These are phyloP conservation scores for Penicillium nucicola DNA, from an alignment of 495 filamentous ascomycete genomes.

Conservation along the genomic window DNA sequence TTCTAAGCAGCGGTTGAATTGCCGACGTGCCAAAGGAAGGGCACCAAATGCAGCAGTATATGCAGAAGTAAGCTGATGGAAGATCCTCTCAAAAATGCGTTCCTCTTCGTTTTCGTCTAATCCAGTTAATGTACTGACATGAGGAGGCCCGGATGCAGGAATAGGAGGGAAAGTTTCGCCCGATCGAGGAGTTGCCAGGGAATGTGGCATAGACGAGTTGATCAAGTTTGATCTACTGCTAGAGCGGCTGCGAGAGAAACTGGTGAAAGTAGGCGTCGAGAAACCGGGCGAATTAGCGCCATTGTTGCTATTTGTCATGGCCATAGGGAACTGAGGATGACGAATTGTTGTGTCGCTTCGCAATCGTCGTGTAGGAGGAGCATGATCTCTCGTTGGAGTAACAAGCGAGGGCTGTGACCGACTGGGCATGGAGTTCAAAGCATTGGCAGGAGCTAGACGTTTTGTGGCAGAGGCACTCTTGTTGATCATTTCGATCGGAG, in stretches of 20 bases:
- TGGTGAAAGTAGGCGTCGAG: slow-evolving; percentile 29
- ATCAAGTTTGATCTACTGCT: slow-evolving; percentile 49
- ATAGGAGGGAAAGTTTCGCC: slow-evolving; percentile 72
- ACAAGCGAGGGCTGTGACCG: slow-evolving; percentile 48
- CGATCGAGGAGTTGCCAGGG: slow-evolving; percentile 67
- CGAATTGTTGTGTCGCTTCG: slow-evolving; percentile 64
- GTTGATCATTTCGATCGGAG: slow-evolving; percentile 20
- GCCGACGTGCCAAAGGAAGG: slow-evolving; percentile 60
- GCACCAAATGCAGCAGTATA: slow-evolving; percentile 64
- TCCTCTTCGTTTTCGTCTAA: slow-evolving; percentile 71
- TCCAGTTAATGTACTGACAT: slow-evolving; percentile 51
- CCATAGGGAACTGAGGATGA: slow-evolving; percentile 44
- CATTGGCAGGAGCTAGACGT: slow-evolving; percentile 24
- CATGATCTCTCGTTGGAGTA: slow-evolving; percentile 60
- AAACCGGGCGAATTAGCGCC: slow-evolving; percentile 35
- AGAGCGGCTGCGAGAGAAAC: slow-evolving; percentile 44
- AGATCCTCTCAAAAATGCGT: slow-evolving; percentile 76
- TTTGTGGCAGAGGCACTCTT: slow-evolving; percentile 25
- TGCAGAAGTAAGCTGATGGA: slow-evolving; percentile 63
- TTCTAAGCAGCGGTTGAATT: slow-evolving; percentile 54
- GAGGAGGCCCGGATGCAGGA: slow-evolving; percentile 35
- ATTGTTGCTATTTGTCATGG: slow-evolving; percentile 25
- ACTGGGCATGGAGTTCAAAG: slow-evolving; percentile 14
- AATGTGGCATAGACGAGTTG: slow-evolving; percentile 44
- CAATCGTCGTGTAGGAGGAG: slow-evolving; percentile 44